These are phyloP conservation scores for Secale cereale DNA, from an alignment of 176 grass and related monocot genomes.

Conservation along the genomic window DNA sequence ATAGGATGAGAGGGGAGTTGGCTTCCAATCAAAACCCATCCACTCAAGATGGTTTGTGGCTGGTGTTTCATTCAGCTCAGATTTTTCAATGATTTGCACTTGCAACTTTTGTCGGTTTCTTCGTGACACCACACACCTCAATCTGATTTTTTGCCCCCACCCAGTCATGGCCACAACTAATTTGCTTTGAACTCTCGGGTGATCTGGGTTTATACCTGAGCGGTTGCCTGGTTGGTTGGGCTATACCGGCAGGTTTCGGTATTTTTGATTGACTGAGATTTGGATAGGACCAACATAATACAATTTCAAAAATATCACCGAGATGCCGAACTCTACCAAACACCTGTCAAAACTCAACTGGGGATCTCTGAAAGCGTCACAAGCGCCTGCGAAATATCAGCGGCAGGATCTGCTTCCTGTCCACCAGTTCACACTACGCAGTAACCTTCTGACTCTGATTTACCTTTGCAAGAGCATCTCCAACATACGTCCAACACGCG, in stretches of 20 bases:
- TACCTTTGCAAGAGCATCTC: too few species aligned
- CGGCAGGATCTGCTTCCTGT: not conserved
- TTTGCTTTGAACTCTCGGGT: not conserved
- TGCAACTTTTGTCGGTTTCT: conserved; percentile 28
- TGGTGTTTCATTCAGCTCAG: conserved; percentile 24
- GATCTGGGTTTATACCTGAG: not conserved
- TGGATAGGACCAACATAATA: too few species aligned
- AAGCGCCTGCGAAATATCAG: not conserved
- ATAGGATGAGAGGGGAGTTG: not conserved
- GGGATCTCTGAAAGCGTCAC: not conserved
- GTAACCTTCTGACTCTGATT: too few species aligned
- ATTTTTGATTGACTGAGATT: too few species aligned
- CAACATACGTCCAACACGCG: too few species aligned
- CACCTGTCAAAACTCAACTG: not conserved
- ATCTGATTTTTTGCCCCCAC: not conserved
- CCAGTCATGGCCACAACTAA: not conserved
- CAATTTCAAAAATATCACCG: too few species aligned
- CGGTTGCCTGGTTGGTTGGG: too few species aligned
- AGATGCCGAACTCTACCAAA: too few species aligned
- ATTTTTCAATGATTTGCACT: conserved; percentile 24
- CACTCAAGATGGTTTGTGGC: conserved; percentile 23
- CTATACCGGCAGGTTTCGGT: too few species aligned
- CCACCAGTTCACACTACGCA: not conserved
- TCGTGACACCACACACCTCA: not conserved
- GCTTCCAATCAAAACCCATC: conserved; percentile 26